Base-by-base conservation (phyloP, 495 filamentous ascomycete genomes). In the Paragyromitra xinjiangensis region DNA sequence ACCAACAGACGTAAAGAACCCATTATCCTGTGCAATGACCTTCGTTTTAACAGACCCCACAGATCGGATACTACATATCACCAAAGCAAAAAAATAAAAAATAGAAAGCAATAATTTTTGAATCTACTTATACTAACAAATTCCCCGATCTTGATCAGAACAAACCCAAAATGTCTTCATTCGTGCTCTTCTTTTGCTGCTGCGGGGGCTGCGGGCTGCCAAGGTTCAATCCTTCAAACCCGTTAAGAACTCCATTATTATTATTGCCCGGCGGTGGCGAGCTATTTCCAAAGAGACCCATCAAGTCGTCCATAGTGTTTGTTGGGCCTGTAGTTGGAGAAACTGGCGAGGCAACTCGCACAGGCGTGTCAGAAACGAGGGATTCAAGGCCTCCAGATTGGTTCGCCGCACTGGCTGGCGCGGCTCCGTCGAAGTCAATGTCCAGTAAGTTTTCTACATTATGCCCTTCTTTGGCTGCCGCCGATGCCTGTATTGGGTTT, bases 391-490 rank as follows among this genome's bases (percentile, higher is more conserved):
- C 91, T 61, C 90, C 73, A n/a, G 91, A 88, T 53, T 88, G 88
- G 76, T 91, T 91, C 77, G 96, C 92, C 19, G 94, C 89, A 19
- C 91, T 94, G 14, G 95, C 95, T 0, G 95, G 96, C 26, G 93
- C 95, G 5, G 92, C 91, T 39, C 95, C 96, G 82, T 98, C 95
- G 83, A 98, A 98, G 85, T 99, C 95, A 81, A 99, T 98, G 84
- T 99, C 95, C 69, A 99, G 88, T 44, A 99, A 87, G 81, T 98
- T 99, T 83, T 99, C 95, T 75, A 92, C 89, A 82, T 97, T 97
- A 16, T 79, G 68, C 3, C 79, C 80, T 12, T 68, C 75, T 5
- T 90, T 90, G 0, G 91, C 91, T 3, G 91, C 91, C 0, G 92
- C 92, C 0, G 92, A 92, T 1, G 92, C 93, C 14, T 95, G 94